Conservation (phyloP, 2,329 filamentous ascomycete species). For the Botrytis cinerea region DNA sequence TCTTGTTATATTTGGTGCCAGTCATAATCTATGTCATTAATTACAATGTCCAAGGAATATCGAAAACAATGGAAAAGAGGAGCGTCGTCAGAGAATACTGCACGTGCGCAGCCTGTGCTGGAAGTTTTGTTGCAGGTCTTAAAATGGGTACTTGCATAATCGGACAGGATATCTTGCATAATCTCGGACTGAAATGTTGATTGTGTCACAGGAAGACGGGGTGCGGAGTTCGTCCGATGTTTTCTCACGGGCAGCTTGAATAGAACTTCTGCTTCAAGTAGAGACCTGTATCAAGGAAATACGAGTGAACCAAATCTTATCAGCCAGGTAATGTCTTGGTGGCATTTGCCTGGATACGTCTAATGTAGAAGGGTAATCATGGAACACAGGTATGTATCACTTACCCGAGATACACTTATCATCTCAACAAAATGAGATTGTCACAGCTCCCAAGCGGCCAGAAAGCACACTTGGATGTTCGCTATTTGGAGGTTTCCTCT, state of each 20-base stretch:
- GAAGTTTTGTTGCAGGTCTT: conserved; percentile 20
- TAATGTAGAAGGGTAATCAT: not conserved
- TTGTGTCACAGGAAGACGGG: not conserved
- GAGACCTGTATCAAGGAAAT: not conserved
- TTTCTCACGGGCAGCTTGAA: not conserved
- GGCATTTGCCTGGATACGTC: not conserved
- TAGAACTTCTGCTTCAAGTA: not conserved
- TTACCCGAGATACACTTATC: not conserved
- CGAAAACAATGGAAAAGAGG: not conserved
- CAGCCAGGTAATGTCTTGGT: not conserved
- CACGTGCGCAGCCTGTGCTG: not conserved
- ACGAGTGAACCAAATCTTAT: not conserved
- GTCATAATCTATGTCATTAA: not conserved
- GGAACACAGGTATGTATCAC: not conserved
- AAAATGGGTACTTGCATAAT: conserved; percentile 17
- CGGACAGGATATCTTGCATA: conserved; percentile 3
- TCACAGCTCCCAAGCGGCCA: not conserved
- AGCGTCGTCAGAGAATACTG: not conserved
- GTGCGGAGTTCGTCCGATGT: not conserved
- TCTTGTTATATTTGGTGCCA: not conserved
- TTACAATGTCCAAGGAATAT: not conserved
- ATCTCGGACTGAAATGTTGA: conserved; percentile 3
- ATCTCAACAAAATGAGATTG: not conserved
- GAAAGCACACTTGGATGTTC: not conserved
- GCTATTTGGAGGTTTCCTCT: not conserved